phyloP scores from a whole-genome alignment of 305 asterid species.

The Fraxinus sp. region DNA sequence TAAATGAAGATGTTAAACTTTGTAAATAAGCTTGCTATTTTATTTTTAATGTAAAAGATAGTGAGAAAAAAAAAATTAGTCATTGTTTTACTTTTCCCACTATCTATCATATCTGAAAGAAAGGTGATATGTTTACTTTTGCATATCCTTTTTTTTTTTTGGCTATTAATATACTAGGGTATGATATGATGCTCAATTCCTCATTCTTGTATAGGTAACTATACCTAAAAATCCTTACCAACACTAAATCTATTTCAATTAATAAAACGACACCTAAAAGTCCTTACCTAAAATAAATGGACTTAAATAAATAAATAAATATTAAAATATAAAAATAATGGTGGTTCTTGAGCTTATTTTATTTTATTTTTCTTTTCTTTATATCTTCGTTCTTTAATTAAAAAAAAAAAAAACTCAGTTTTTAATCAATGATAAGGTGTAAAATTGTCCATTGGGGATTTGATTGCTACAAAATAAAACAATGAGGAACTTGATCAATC shows the following conservation, averaged over 20 bases:
- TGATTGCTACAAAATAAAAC: not conserved
- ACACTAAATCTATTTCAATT: not conserved
- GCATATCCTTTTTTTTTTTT: too few relatives aligned
- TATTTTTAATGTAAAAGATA: not conserved
- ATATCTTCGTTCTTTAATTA: not conserved
- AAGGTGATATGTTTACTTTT: not conserved
- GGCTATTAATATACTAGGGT: not conserved
- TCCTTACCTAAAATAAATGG: not conserved
- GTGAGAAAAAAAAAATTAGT: not conserved
- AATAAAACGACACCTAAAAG: not conserved
- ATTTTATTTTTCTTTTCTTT: not conserved
- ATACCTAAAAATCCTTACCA: not conserved
- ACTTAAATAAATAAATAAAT: too few relatives aligned
- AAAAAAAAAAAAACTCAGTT: too few relatives aligned
- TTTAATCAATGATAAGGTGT: not conserved
- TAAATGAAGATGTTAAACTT: not conserved
- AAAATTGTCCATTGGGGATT: not conserved
- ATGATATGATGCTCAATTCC: not conserved
- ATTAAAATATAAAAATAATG: not conserved
- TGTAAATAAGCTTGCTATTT: not conserved
- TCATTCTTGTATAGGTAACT: not conserved
- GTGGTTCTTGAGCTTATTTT: not conserved
- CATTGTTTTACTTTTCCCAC: not conserved
- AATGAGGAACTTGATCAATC: not conserved
- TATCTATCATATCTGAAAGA: not conserved